Evolutionary conservation across 768 basidiomycete genomes (phyloP).

Genomic region (Russula emetica): DNA sequence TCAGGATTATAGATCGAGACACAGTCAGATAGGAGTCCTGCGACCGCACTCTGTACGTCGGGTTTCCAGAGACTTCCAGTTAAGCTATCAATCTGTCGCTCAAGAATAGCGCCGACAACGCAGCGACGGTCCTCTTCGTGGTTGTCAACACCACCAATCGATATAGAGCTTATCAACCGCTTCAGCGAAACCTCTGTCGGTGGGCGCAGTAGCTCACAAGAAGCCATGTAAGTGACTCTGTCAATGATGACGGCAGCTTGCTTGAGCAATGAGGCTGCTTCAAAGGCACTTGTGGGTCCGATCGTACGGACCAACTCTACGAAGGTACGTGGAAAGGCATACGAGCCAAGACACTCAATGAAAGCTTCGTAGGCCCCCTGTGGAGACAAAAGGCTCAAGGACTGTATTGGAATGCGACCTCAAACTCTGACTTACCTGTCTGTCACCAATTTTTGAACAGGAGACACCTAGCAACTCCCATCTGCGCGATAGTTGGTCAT

Average conservation of each 20-base stretch:
- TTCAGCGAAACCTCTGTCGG: conserved; percentile 48
- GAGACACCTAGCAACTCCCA: conserved; percentile 83
- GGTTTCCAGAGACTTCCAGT: conserved; percentile 56
- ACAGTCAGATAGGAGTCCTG: conserved; percentile 45
- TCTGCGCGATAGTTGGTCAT: conserved; percentile 61
- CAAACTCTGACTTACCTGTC: conserved; percentile 48
- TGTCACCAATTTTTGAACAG: conserved; percentile 71
- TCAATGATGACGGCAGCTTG: conserved; percentile 62
- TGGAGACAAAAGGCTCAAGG: neutral
- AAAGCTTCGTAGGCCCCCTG: conserved; percentile 62
- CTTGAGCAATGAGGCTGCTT: conserved; percentile 41
- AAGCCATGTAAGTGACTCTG: conserved; percentile 58
- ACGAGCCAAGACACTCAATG: conserved; percentile 33
- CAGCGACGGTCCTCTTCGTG: conserved; percentile 17
- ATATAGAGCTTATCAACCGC: conserved; percentile 13
- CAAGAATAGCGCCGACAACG: conserved; percentile 53
- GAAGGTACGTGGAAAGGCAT: conserved; percentile 28
- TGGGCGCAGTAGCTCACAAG: conserved; percentile 59
- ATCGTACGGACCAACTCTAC: conserved; percentile 24
- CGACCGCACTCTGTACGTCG: conserved; percentile 42
- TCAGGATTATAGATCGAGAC: conserved; percentile 46
- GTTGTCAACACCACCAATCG: neutral
- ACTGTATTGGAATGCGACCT: conserved; percentile 10
- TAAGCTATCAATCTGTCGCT: conserved; percentile 55
- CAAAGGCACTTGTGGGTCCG: conserved; percentile 37